phyloP scores from a whole-genome alignment of 371 early-diverging fungal genomes.

The Fennellomyces sp. region DNA sequence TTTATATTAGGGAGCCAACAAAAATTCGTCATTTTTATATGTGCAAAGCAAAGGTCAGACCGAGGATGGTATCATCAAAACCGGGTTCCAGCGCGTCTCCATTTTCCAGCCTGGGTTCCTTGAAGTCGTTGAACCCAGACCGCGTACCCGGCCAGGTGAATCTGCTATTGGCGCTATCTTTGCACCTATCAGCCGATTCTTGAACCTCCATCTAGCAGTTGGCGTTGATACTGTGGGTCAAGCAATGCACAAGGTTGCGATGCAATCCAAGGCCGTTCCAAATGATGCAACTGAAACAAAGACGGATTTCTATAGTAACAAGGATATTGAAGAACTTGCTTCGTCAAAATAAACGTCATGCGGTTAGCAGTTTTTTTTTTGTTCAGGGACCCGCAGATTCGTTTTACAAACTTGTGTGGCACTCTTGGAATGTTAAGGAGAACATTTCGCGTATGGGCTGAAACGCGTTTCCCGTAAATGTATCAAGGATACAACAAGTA shows the following conservation, averaged over 20 bases:
- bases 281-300: not conserved
- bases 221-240: conserved; percentile 29
- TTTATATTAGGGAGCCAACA: conserved; percentile 60
- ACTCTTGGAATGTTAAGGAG: not conserved
- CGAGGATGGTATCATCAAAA: conserved; percentile 58
- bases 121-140: conserved; percentile 45
- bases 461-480: conserved; percentile 4
- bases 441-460: not conserved
- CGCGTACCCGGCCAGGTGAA: conserved; percentile 20
- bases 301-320: conserved; percentile 9
- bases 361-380: not conserved
- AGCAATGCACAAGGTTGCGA: conserved; percentile 37
- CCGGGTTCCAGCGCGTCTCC: conserved; percentile 67
- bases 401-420: not conserved
- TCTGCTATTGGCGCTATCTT: conserved; percentile 9
- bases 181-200: conserved; percentile 15
- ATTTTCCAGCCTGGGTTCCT: conserved; percentile 70
- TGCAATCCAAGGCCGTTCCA: not conserved
- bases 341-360: not conserved
- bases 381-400: conserved; percentile 1
- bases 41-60: conserved; percentile 77
- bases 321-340: conserved; percentile 9
- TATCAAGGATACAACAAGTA: not conserved
- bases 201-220: conserved; percentile 18
- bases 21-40: conserved; percentile 69